Conservation (phyloP, 164 flowering plant species). For the Warburgia ugandensis region DNA sequence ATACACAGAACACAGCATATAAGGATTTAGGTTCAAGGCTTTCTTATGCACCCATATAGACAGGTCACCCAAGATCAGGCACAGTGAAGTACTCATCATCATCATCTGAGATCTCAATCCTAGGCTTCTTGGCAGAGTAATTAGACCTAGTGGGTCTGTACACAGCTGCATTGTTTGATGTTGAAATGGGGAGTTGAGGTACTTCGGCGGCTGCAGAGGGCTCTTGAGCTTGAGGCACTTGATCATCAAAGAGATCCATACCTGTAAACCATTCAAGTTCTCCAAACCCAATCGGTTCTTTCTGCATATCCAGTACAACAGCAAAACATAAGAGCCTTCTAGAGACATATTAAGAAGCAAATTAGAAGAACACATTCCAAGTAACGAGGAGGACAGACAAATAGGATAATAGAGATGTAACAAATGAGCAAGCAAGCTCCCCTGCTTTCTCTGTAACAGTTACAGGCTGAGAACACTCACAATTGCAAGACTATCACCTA, state of each 20-base stretch:
- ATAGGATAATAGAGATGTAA: too few species aligned
- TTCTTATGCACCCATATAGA: too few species aligned
- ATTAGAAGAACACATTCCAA: too few species aligned
- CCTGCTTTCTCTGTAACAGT: too few species aligned
- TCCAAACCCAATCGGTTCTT: slow-evolving; percentile 56
- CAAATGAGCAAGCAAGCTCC: too few species aligned
- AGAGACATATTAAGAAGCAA: too few species aligned
- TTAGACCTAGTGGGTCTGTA: slow-evolving; percentile 43
- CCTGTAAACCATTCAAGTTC: slow-evolving; percentile 71
- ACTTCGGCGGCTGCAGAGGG: slow-evolving; percentile 74
- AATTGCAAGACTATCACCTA: too few species aligned
- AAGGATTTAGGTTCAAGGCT: too few species aligned
- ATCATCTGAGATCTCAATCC: slow-evolving; percentile 52
- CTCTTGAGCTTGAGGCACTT: slow-evolving; percentile 36
- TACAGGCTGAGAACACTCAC: too few species aligned
- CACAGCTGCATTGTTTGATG: slow-evolving; percentile 21
- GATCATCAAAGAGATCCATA: slow-evolving; percentile 56
- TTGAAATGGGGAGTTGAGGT: slow-evolving; percentile 56
- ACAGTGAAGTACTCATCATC: slow-evolving; percentile 76
- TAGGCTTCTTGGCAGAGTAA: slow-evolving; percentile 60
- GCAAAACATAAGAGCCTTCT: not conserved
- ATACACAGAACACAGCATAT: too few species aligned
- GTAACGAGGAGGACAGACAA: too few species aligned
- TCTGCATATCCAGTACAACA: slow-evolving; percentile 30
- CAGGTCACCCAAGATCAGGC: slow-evolving; percentile 92